Percentiles rank a stretch among this genome's conserved stretches.
Evolutionary conservation across 352 stramenopile species (phyloP).

Genomic region (Phytophthora palmivora): DNA sequence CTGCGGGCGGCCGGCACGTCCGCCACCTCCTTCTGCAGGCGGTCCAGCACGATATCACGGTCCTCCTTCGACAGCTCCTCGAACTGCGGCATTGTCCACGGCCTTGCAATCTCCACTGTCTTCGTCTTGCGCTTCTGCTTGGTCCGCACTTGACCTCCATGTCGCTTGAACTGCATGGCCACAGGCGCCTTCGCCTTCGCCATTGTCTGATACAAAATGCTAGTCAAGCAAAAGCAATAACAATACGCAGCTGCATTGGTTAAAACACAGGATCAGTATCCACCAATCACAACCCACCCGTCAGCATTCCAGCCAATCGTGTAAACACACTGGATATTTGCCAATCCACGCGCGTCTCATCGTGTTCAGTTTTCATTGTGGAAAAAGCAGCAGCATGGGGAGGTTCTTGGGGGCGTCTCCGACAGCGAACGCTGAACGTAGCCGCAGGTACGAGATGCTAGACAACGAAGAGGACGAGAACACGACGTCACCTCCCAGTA

Average conservation of each 20-base stretch:
- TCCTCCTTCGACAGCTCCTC: conserved; percentile 73
- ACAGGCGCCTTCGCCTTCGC: conserved; percentile 21
- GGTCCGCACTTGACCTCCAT: background rate
- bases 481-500: conserved; percentile 9
- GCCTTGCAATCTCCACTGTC: conserved; percentile 35
- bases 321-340: conserved; percentile 7
- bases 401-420: conserved; percentile 59
- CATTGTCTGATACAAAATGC: conserved; percentile 8
- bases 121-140: conserved; percentile 30
- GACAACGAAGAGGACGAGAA: conserved; percentile 43
- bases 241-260: conserved; percentile 6
- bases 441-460: conserved; percentile 66
- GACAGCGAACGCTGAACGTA: conserved; percentile 41
- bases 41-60: conserved; percentile 81
- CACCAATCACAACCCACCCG: background rate
- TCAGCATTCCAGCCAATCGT: background rate
- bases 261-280: conserved; percentile 1
- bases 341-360: conserved; percentile 13
- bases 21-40: conserved; percentile 69
- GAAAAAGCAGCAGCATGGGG: conserved; percentile 46
- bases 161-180: conserved; percentile 39
- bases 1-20: conserved; percentile 22
- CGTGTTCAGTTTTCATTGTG: conserved; percentile 32
- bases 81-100: conserved; percentile 63
- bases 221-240: conserved; percentile 5